Conservation (phyloP, 179 eudicot species). For the Carnegiea gigantea region DNA sequence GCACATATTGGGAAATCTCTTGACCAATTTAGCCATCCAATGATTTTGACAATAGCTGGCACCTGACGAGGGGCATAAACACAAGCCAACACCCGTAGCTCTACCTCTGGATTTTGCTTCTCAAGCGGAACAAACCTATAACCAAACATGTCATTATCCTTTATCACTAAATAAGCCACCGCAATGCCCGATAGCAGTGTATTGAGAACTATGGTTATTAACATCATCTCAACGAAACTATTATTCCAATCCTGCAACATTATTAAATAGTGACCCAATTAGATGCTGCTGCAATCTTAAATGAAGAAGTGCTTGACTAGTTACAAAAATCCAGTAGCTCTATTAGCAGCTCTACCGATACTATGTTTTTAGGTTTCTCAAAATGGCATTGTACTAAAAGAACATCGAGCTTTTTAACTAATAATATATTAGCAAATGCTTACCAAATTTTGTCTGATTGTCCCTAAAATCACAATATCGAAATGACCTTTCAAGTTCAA, state of each 20-base stretch:
- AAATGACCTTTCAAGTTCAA: conserved; percentile 88
- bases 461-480: conserved; percentile 55
- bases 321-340: not conserved
- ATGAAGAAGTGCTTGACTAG: not conserved
- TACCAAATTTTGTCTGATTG: conserved; percentile 30
- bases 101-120: conserved; percentile 64
- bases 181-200: conserved; percentile 63
- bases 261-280: not conserved
- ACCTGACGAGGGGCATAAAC: conserved; percentile 85
- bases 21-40: conserved; percentile 67
- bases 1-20: conserved; percentile 62
- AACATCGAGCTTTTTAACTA: not conserved
- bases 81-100: conserved; percentile 70
- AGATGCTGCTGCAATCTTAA: not conserved
- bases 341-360: not conserved
- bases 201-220: conserved; percentile 50
- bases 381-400: not conserved
- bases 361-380: not conserved
- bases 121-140: conserved; percentile 61
- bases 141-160: conserved; percentile 43
- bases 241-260: conserved; percentile 36
- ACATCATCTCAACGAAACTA: conserved; percentile 50
- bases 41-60: conserved; percentile 59
- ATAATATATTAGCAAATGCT: conserved; percentile 7
- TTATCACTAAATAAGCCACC: conserved; percentile 51